A percentile compares a stretch with the other conserved stretches of the same genome.
Evolutionary conservation across 1,284 basidiomycete genomes (phyloP).

Genomic region (Pseudozyma tsukubaensis): DNA sequence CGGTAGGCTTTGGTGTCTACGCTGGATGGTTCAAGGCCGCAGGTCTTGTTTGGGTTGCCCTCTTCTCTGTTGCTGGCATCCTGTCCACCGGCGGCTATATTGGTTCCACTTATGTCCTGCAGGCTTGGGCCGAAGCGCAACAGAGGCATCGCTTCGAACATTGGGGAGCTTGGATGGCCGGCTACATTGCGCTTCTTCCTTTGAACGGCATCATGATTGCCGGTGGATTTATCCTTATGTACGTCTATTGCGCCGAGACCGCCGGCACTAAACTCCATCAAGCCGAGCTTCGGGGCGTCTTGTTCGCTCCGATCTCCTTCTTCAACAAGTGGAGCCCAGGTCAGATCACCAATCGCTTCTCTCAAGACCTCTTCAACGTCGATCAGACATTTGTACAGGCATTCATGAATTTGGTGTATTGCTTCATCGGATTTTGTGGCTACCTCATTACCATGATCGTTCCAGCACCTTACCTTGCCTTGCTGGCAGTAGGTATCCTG

Average conservation of each 20-base stretch:
- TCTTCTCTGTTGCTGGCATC: slow-evolving; percentile 1
- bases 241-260: slow-evolving; percentile 10
- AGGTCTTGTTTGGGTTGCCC: slow-evolving; percentile 9
- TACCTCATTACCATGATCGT: slow-evolving; percentile 36
- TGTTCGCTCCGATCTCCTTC: slow-evolving; percentile 45
- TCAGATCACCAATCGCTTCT: slow-evolving; percentile 57
- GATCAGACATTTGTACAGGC: slow-evolving; percentile 38
- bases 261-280: slow-evolving; percentile 44
- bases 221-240: slow-evolving; percentile 15
- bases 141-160: slow-evolving; percentile 29
- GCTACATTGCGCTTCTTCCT: slow-evolving; percentile 14
- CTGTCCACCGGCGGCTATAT: neutral
- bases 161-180: slow-evolving; percentile 26
- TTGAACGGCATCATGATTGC: slow-evolving; percentile 15
- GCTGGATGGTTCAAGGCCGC: slow-evolving; percentile 30
- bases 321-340: slow-evolving; percentile 49
- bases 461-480: slow-evolving; percentile 47
- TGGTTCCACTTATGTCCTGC: slow-evolving; percentile 25
- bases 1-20: slow-evolving; percentile 37
- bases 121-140: slow-evolving; percentile 39
- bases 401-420: slow-evolving; percentile 21
- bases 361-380: slow-evolving; percentile 54
- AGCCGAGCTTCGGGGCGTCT: slow-evolving; percentile 31
- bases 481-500: slow-evolving; percentile 22
- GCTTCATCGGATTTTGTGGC: slow-evolving; percentile 19